phyloP scores from a whole-genome alignment of 2,329 filamentous ascomycete genomes.

The Madurella fahalii region DNA sequence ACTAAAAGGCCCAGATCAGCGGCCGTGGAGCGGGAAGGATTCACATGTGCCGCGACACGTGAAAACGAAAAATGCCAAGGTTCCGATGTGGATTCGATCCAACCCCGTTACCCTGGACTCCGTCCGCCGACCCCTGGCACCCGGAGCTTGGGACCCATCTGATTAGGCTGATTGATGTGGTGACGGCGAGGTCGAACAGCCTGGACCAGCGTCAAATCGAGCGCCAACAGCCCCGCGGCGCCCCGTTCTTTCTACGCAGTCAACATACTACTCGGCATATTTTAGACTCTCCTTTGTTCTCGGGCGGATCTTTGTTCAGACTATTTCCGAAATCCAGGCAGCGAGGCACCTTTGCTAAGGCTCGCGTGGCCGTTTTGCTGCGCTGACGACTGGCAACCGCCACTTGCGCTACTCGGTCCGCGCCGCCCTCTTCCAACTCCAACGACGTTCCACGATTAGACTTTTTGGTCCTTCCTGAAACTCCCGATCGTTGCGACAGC shows the following conservation, averaged over 20 bases:
- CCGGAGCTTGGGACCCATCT: slow-evolving; percentile 13
- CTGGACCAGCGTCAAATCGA: background rate
- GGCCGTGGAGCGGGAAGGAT: background rate
- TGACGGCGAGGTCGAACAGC: background rate
- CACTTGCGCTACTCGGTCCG: background rate
- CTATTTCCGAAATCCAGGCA: no score
- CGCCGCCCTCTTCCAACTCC: no score
- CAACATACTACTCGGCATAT: no score
- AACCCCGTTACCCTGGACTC: background rate
- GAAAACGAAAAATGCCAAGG: slow-evolving; percentile 3
- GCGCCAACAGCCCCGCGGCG: no score
- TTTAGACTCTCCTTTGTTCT: no score
- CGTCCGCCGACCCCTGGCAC: slow-evolving; percentile 11
- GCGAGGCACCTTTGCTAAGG: no score
- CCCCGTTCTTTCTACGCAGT: no score
- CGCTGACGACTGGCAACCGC: background rate
- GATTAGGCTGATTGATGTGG: slow-evolving; percentile 8
- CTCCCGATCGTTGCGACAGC: background rate
- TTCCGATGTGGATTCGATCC: no score
- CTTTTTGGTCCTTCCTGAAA: background rate
- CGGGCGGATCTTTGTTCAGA: no score
- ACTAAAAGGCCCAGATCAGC: no score
- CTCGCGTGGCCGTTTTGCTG: no score
- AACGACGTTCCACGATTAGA: background rate
- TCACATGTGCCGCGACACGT: slow-evolving; percentile 12